Conservation (phyloP, 805 yeast species). For the Candida insectorum region DNA sequence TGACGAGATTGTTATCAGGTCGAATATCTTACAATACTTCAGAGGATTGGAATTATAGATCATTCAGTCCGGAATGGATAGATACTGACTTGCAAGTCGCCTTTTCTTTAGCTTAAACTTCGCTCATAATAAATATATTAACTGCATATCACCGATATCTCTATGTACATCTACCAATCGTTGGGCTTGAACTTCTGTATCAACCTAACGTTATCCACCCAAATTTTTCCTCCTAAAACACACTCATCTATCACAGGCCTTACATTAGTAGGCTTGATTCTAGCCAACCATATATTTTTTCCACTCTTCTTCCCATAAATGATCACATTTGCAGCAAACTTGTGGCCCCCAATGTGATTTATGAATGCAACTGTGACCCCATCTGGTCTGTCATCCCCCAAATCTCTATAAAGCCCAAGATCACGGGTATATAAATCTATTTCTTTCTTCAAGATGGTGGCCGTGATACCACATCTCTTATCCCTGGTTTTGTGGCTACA, state of each 20-base stretch:
- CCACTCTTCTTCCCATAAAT: slow-evolving; percentile 65
- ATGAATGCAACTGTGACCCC: slow-evolving; percentile 72
- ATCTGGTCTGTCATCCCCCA: slow-evolving; percentile 66
- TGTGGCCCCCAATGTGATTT: slow-evolving; percentile 96
- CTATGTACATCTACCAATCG: slow-evolving; percentile 7
- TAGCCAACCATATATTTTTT: slow-evolving; percentile 83
- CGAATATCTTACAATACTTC: slow-evolving; percentile 4
- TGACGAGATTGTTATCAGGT: slow-evolving; percentile 3
- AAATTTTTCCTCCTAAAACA: slow-evolving; percentile 62
- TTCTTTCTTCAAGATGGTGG: slow-evolving; percentile 82
- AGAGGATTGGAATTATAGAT: too few relatives aligned
- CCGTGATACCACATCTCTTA: slow-evolving; percentile 90
- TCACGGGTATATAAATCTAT: slow-evolving; percentile 72
- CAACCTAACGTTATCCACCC: slow-evolving; percentile 65
- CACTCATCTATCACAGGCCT: slow-evolving; percentile 74
- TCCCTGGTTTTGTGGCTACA: slow-evolving; percentile 93
- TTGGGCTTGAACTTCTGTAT: slow-evolving; percentile 40
- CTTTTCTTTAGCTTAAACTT: too few relatives aligned
- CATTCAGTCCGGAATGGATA: too few relatives aligned
- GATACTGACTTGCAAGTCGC: too few relatives aligned
- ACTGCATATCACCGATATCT: background rate
- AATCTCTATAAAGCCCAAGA: slow-evolving; percentile 69
- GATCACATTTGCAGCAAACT: slow-evolving; percentile 85
- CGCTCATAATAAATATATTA: too few relatives aligned
- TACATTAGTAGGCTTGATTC: slow-evolving; percentile 75